phyloP scores from a whole-genome alignment of 768 basidiomycete genomes.

The Hericium coralloides region DNA sequence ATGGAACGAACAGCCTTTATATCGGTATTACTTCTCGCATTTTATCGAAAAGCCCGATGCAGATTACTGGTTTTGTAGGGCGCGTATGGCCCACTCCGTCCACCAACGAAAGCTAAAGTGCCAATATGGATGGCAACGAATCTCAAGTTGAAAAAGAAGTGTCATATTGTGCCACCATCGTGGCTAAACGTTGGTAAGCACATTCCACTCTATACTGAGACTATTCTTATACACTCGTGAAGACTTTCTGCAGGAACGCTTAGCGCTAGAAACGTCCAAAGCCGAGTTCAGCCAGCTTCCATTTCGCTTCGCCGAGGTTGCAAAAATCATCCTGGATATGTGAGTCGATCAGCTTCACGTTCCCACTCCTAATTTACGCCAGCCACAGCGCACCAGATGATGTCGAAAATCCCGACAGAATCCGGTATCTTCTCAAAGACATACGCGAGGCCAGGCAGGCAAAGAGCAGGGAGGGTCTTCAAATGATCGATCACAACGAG shows the following conservation, averaged over 20 bases:
- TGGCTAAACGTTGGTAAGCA: slow-evolving; percentile 83
- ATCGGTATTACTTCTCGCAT: slow-evolving; percentile 43
- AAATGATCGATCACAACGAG: slow-evolving; percentile 72
- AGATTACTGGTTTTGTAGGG: slow-evolving; percentile 40
- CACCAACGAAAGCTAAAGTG: slow-evolving; percentile 77
- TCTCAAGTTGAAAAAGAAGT: slow-evolving; percentile 90
- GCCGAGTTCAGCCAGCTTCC: slow-evolving; percentile 74
- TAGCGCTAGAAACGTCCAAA: slow-evolving; percentile 66
- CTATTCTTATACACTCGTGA: neutral
- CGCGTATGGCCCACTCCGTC: slow-evolving; percentile 85
- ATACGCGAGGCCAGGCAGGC: slow-evolving; percentile 94
- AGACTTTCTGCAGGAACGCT: slow-evolving; percentile 77
- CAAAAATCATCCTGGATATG: slow-evolving; percentile 92
- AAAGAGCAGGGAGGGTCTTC: slow-evolving; percentile 82
- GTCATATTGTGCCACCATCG: slow-evolving; percentile 80
- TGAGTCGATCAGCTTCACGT: slow-evolving; percentile 32
- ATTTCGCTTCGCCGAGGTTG: slow-evolving; percentile 82
- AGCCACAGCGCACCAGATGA: slow-evolving; percentile 81
- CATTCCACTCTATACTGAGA: neutral
- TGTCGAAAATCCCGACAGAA: slow-evolving; percentile 71
- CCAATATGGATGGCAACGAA: slow-evolving; percentile 96
- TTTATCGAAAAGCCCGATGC: neutral
- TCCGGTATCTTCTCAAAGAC: slow-evolving; percentile 84
- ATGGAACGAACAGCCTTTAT: slow-evolving; percentile 92
- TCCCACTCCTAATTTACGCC: neutral